These are phyloP conservation scores for Wickerhamiella azymoides DNA, from an alignment of 805 yeast genomes.

Conservation along the genomic window DNA sequence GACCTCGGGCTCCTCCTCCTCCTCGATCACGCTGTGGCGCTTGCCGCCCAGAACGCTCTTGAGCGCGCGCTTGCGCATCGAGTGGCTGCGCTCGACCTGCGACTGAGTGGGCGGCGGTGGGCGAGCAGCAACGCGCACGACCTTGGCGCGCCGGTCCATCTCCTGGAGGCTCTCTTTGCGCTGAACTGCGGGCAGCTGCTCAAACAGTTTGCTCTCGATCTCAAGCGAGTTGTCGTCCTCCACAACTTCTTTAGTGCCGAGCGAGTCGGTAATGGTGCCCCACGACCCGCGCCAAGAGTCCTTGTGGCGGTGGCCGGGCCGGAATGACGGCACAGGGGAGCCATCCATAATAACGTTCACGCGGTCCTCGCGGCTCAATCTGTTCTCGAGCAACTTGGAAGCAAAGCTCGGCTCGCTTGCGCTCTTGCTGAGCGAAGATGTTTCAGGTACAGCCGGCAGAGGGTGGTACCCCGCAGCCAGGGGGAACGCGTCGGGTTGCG, in stretches of 20 bases:
- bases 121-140: slow-evolving; percentile 10
- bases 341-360: slow-evolving; percentile 15
- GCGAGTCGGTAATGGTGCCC: slow-evolving; percentile 4
- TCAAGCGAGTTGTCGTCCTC: not conserved
- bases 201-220: not conserved
- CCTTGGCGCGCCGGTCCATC: slow-evolving; percentile 21
- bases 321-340: slow-evolving; percentile 11
- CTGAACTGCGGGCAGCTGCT: slow-evolving; percentile 13
- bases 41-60: slow-evolving; percentile 16
- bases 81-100: slow-evolving; percentile 17
- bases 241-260: not conserved
- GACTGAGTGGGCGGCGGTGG: not conserved
- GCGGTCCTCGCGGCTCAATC: slow-evolving; percentile 14
- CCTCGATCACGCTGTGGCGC: not conserved
- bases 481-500: slow-evolving; percentile 6
- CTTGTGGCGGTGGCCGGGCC: slow-evolving; percentile 12
- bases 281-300: slow-evolving; percentile 10
- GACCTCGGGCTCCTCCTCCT: not conserved
- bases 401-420: slow-evolving; percentile 1
- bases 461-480: not conserved
- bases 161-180: slow-evolving; percentile 25
- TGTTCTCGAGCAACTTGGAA: not conserved
- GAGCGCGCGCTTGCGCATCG: slow-evolving; percentile 15
- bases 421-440: slow-evolving; percentile 1
- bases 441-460: not conserved